Base-by-base conservation (phyloP, 192 early-diverging fungal species). In the Entrophospora sp. region DNA sequence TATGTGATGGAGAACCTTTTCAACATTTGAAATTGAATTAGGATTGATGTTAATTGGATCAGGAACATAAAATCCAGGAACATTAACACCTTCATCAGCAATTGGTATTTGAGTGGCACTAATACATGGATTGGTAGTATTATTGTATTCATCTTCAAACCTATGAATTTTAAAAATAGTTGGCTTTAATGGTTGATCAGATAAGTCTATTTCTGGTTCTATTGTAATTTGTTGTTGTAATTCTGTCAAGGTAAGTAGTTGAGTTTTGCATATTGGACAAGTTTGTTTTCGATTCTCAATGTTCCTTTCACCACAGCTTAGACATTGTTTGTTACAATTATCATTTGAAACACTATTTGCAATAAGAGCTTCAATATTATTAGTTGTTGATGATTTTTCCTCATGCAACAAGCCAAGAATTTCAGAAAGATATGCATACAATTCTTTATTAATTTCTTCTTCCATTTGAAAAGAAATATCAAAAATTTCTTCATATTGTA, bases 1-100 rank as follows among this genome's bases (percentile, higher is more conserved):
- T 25, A 61, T 61, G 25, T 61, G 59, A 14, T 12, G 28, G 25
- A 59, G 57, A 59, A 59, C 57, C n/a, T 59, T 59, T 59, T 59
- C 28, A 3, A 59, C 37, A 40, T 59, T 59, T 38, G 22, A 1
- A 24, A 59, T 59, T 24, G 37, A 37, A 59, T 59, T 59, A 2
- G 57, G 37, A 38, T 59, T 59, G 37, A 59, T 38, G 22, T 59
- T 40, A 49, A 49, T 49, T 49, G 48, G 48, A 49, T 49, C 48
- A 49, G 24, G 20, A 24, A 49, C 18, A 24, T 37, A 59, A 28
- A 59, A 2, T 30, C 37, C 57, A 24, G 35, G 35, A 30, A 38
- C 20, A 40, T 38, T 38, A 40, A 59, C 57, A 18, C 13, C 37
- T 61, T 42, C 7, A 44, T 44, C 42, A 9, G 28, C 27, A 57